A percentile compares a stretch with the other conserved stretches of the same genome.
phyloP scores from a whole-genome alignment of 2,329 filamentous ascomycete species.

The Fusarium dimerum region DNA sequence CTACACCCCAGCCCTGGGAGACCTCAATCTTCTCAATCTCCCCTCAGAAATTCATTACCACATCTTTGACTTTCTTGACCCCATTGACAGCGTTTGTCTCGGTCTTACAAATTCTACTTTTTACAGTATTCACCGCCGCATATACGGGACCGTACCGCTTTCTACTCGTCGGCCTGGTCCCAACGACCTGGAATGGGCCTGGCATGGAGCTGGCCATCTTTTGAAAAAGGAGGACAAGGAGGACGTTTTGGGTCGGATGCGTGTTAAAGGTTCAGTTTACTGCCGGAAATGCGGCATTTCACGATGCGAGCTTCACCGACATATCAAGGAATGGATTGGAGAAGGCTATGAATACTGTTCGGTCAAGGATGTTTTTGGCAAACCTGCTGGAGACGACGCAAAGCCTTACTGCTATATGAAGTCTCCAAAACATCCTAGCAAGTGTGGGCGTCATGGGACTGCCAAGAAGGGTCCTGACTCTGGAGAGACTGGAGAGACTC shows the following conservation, averaged over 20 bases:
- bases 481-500: constrained; percentile 7
- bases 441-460: constrained; percentile 55
- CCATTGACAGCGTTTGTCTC: constrained; percentile 64
- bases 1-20: constrained; percentile 48
- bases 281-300: constrained; percentile 63
- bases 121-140: constrained; percentile 58
- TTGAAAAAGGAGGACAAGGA: constrained; percentile 16
- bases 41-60: constrained; percentile 61
- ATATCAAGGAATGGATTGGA: constrained; percentile 62
- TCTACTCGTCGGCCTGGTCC: constrained; percentile 60
- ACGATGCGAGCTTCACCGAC: constrained; percentile 64
- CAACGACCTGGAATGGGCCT: constrained; percentile 65
- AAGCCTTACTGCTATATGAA: constrained; percentile 58
- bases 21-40: constrained; percentile 51
- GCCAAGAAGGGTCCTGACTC: constrained; percentile 30
- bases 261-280: constrained; percentile 59
- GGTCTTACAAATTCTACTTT: constrained; percentile 59
- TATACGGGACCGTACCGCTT: constrained; percentile 57
- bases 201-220: constrained; percentile 55
- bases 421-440: constrained; percentile 58
- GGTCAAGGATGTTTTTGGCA: constrained; percentile 59
- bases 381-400: constrained; percentile 47
- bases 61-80: constrained; percentile 63
- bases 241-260: constrained; percentile 45
- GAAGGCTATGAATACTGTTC: constrained; percentile 59